Base-by-base conservation (phyloP, 768 basidiomycete genomes). In the Chlorophyllum brunneum region DNA sequence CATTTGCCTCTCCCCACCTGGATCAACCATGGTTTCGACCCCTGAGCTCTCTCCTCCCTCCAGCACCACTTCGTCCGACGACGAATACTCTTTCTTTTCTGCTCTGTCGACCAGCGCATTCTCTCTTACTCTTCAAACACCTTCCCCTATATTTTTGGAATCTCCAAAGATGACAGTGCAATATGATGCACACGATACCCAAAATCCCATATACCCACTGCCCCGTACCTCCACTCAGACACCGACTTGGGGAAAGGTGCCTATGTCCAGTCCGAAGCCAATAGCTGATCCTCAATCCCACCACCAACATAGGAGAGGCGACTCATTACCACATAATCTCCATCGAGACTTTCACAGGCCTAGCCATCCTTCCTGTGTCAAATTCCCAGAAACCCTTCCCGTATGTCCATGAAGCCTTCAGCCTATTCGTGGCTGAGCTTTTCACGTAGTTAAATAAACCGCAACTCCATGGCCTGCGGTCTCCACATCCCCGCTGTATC, bases 401-500 rank as follows among this genome's bases (percentile, higher is more conserved):
- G 50, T 51, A 34, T 27, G 50, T 51, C 1, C 3, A 10, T 22
- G 7, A 9, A 9, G 33, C 5, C 6, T 31, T 31, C 7, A 24
- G n/a, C 10, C 5, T n/a, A 24, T 9, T 16, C 34, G 9, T 4
- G 26, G 22, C 8, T 41, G 10, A 40, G 16, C 7, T 18, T 6
- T 15, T 41, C 13, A 3, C 23, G 18, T 5, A 50, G 50, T 26
- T 43, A 10, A 34, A 36, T 16, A 24, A 34, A 26, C 33, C 50
- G 5, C 50, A 51, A 20, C 40, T 43, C n/a, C 50, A 51, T 43
- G 50, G 50, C 6, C 16, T 51, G 22, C 40, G 40, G 26, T 43
- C 50, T 6, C 63, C 64, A 15, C 59, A 61, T n/a, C 62, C 63
- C 24, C 55, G 48, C 15, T 60, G 55, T 8, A 36, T 61, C 4